phyloP scores from a whole-genome alignment of 1,284 basidiomycete species.

The Sanghuangporus baumii region DNA sequence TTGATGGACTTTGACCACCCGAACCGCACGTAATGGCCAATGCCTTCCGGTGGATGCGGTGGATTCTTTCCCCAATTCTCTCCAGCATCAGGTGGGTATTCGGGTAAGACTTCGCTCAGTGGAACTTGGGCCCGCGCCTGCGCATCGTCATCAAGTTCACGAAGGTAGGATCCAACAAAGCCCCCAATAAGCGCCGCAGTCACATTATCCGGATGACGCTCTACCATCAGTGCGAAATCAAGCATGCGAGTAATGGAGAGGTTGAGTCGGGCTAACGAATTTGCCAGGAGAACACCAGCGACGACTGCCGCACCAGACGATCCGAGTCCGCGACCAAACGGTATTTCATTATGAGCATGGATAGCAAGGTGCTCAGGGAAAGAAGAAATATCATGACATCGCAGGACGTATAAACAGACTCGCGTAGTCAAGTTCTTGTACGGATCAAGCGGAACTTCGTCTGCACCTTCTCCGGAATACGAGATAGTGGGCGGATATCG shows the following conservation, averaged over 20 bases:
- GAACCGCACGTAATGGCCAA: conserved; percentile 94
- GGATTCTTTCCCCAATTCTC: conserved; percentile 88
- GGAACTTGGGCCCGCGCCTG: conserved; percentile 84
- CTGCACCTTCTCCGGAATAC: conserved; percentile 86
- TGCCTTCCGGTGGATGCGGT: conserved; percentile 82
- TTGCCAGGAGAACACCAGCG: conserved; percentile 88
- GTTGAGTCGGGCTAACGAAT: conserved; percentile 72
- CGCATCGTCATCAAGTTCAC: conserved; percentile 79
- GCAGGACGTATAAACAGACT: conserved; percentile 94
- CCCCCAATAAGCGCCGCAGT: conserved; percentile 96
- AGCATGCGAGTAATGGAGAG: conserved; percentile 74
- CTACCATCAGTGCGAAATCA: conserved; percentile 98
- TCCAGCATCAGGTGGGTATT: conserved; percentile 91
- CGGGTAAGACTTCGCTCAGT: conserved; percentile 93
- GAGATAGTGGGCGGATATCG: conserved; percentile 56
- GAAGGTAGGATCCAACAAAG: conserved; percentile 96
- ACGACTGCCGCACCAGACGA: conserved; percentile 98
- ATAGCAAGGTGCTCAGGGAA: conserved; percentile 78
- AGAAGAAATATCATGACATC: conserved; percentile 68
- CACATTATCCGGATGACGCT: conserved; percentile 98
- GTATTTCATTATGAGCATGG: conserved; percentile 88
- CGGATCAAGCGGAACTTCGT: conserved; percentile 88
- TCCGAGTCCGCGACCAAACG: conserved; percentile 95
- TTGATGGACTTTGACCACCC: conserved; percentile 85
- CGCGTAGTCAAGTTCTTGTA: conserved; percentile 99